phyloP scores from a whole-genome alignment of 1,284 basidiomycete species.

The Leccinum angustisporum region DNA sequence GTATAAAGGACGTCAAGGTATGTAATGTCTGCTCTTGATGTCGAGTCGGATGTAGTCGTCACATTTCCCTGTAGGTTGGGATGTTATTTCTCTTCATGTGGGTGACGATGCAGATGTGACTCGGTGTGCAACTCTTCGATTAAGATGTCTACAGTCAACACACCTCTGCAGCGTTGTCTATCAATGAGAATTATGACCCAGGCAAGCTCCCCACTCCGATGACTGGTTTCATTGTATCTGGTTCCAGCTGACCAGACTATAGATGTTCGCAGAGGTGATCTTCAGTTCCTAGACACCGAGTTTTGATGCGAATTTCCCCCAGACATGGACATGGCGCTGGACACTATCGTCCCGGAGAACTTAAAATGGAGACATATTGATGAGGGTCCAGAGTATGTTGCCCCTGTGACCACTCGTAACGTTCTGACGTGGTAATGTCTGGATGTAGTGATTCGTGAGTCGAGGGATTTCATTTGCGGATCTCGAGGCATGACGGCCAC shows the following conservation, averaged over 20 bases:
- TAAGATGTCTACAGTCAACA: slow-evolving; percentile 62
- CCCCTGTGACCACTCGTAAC: slow-evolving; percentile 24
- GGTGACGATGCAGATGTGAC: slow-evolving; percentile 24
- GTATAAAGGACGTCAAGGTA: slow-evolving; percentile 71
- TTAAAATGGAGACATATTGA: slow-evolving; percentile 89
- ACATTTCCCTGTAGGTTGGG: slow-evolving; percentile 48
- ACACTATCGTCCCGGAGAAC: slow-evolving; percentile 83
- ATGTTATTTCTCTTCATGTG: slow-evolving; percentile 78
- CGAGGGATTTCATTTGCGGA: background rate
- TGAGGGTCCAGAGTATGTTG: slow-evolving; percentile 80
- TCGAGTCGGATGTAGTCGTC: background rate
- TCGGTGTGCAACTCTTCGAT: background rate
- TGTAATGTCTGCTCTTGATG: background rate
- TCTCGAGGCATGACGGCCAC: background rate
- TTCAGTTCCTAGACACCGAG: background rate
- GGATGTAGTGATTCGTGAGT: slow-evolving; percentile 67
- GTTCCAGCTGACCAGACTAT: slow-evolving; percentile 14
- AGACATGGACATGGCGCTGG: slow-evolving; percentile 88
- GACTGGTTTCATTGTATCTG: background rate
- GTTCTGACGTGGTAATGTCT: slow-evolving; percentile 11
- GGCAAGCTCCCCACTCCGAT: slow-evolving; percentile 21
- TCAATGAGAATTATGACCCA: slow-evolving; percentile 84
- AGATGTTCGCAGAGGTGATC: slow-evolving; percentile 61
- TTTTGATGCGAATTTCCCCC: background rate
- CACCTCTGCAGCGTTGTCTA: slow-evolving; percentile 84